Evolutionary conservation across 2,329 filamentous ascomycete genomes (phyloP).

Genomic region (Cladobotryum protrusum): DNA sequence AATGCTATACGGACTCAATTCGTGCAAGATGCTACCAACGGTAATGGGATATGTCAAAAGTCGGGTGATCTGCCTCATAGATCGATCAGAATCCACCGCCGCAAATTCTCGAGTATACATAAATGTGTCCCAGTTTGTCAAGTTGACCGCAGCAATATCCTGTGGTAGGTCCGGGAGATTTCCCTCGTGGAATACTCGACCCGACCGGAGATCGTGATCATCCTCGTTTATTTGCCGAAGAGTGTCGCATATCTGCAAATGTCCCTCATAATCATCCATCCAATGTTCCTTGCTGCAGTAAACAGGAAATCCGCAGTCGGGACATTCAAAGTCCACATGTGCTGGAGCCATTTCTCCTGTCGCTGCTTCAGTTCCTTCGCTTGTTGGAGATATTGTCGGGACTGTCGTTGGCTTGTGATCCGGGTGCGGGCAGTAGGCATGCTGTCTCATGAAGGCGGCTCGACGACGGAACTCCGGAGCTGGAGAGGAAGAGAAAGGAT

Average conservation of each 20-base stretch:
- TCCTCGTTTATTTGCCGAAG: constrained; percentile 94
- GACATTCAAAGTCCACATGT: constrained; percentile 90
- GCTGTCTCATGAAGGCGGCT: constrained; percentile 85
- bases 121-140: constrained; percentile 98
- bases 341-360: constrained; percentile 59
- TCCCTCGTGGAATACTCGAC: constrained; percentile 89
- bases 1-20: constrained; percentile 86
- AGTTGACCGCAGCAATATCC: constrained; percentile 88
- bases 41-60: constrained; percentile 92
- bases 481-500: constrained; percentile 83
- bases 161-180: constrained; percentile 84
- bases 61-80: constrained; percentile 87
- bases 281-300: constrained; percentile 94
- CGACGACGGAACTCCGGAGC: constrained; percentile 80
- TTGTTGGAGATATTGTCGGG: constrained; percentile 57
- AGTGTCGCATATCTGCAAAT: constrained; percentile 87
- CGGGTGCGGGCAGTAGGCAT: constrained; percentile 89
- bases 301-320: constrained; percentile 89
- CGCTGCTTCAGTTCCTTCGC: constrained; percentile 52
- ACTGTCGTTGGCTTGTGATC: constrained; percentile 72
- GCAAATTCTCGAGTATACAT: constrained; percentile 87
- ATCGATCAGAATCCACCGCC: constrained; percentile 84
- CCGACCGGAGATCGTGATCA: constrained; percentile 88
- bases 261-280: constrained; percentile 90
- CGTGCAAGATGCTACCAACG: constrained; percentile 84